Evolutionary conservation across 805 yeast genomes (phyloP).

Genomic region (Tetrapisispora nanseiensis): DNA sequence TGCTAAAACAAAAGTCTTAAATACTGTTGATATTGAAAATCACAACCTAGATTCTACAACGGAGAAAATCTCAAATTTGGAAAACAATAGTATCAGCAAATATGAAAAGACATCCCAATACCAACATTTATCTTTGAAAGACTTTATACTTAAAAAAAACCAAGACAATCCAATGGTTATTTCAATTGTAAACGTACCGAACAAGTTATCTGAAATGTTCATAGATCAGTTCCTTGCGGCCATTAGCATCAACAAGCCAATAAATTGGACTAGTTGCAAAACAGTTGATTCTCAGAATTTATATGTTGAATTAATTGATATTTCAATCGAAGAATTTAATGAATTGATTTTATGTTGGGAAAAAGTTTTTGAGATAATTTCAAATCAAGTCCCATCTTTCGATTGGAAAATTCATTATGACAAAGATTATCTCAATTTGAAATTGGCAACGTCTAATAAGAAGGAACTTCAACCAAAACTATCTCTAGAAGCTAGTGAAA

Average conservation of each 20-base stretch:
- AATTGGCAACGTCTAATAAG: neutral
- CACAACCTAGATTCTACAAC: neutral
- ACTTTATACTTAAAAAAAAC: slow-evolving; percentile 20
- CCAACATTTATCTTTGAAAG: slow-evolving; percentile 3
- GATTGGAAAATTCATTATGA: slow-evolving; percentile 9
- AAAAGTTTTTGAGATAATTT: neutral
- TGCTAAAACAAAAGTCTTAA: neutral
- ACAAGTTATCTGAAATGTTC: slow-evolving; percentile 2
- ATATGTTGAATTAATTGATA: slow-evolving; percentile 1
- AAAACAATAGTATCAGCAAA: no score
- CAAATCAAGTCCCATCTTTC: neutral
- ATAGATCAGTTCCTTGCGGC: slow-evolving; percentile 9
- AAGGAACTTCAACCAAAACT: neutral
- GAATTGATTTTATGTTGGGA: neutral
- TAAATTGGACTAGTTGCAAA: neutral
- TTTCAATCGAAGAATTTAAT: neutral
- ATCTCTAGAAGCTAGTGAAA: neutral
- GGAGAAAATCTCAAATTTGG: no score
- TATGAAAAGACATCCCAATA: neutral
- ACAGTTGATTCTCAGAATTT: neutral
- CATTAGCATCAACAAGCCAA: neutral
- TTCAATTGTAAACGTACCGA: slow-evolving; percentile 14
- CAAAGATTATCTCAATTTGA: neutral
- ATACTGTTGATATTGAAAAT: neutral
- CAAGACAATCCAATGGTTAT: slow-evolving; percentile 21